Conservation (phyloP, 2,329 filamentous ascomycete species). For the Hirsutella minnesotensis region DNA sequence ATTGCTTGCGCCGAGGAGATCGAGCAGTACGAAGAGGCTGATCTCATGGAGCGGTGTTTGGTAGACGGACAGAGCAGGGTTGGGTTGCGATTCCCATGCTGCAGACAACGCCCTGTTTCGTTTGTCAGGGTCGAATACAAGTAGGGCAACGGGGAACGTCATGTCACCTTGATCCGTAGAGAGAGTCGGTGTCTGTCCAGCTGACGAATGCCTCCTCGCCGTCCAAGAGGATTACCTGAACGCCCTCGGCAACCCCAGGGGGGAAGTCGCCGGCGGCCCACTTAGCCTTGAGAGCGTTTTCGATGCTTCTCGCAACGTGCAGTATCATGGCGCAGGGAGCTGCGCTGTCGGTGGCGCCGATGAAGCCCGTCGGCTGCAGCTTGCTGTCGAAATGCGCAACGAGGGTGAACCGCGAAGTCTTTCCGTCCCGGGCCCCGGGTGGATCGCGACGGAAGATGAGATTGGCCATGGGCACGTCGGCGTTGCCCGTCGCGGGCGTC, state of each 20-base stretch:
- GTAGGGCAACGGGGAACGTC: neutral
- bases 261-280: constrained; percentile 64
- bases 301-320: constrained; percentile 71
- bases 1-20: constrained; percentile 62
- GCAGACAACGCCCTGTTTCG: constrained; percentile 55
- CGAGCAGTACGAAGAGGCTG: constrained; percentile 80
- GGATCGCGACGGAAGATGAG: constrained; percentile 81
- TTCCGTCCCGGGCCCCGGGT: constrained; percentile 62
- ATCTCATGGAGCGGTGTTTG: constrained; percentile 67
- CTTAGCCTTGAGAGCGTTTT: constrained; percentile 66
- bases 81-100: constrained; percentile 60
- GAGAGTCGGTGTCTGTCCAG: constrained; percentile 72
- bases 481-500: constrained; percentile 63
- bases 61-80: constrained; percentile 65
- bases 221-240: constrained; percentile 84
- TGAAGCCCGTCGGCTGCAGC: constrained; percentile 68
- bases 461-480: constrained; percentile 72
- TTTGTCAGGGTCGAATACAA: neutral
- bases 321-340: constrained; percentile 90
- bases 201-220: constrained; percentile 82
- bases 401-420: constrained; percentile 71
- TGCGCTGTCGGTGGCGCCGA: constrained; percentile 88
- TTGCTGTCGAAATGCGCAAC: constrained; percentile 94
- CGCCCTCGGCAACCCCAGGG: constrained; percentile 52
- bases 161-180: constrained; percentile 73